phyloP scores from a whole-genome alignment of 768 basidiomycete genomes.

The Amylocystis lapponica region DNA sequence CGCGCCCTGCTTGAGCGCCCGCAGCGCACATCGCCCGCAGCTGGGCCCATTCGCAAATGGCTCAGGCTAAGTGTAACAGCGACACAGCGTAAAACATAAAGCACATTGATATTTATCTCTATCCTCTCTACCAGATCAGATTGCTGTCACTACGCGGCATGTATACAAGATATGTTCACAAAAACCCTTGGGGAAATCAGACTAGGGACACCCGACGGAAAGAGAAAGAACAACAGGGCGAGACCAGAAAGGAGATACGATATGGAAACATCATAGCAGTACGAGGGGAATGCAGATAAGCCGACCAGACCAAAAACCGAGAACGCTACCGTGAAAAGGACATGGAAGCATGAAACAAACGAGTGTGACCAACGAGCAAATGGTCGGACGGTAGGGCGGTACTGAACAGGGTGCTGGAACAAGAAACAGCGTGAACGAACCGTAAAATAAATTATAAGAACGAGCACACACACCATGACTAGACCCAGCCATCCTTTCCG shows the following conservation, averaged over 20 bases:
- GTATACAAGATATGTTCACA: constrained; percentile 6
- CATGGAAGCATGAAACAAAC: too few species aligned
- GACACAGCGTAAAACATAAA: too few species aligned
- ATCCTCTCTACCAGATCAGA: not conserved
- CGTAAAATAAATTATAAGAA: constrained; percentile 39
- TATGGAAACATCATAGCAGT: not conserved
- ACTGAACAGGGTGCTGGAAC: constrained; percentile 1
- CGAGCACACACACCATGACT: constrained; percentile 27
- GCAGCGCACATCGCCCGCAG: not conserved
- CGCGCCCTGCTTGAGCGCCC: not conserved
- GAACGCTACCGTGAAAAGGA: too few species aligned
- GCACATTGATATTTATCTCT: too few species aligned
- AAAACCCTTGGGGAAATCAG: too few species aligned
- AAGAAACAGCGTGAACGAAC: constrained; percentile 41
- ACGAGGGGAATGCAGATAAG: not conserved
- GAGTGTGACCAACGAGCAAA: not conserved
- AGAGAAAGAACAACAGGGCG: not conserved
- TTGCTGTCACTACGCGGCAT: not conserved
- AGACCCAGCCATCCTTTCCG: constrained; percentile 77
- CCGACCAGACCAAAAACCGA: not conserved
- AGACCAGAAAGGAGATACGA: not conserved
- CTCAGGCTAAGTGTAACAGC: too few species aligned
- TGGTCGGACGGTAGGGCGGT: not conserved
- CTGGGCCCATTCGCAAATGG: not conserved
- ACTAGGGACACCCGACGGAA: not conserved